A percentile compares a stretch with the other conserved stretches of the same genome.
phyloP scores from a whole-genome alignment of 2,329 filamentous ascomycete genomes.

The Fusarium xyrophilum region DNA sequence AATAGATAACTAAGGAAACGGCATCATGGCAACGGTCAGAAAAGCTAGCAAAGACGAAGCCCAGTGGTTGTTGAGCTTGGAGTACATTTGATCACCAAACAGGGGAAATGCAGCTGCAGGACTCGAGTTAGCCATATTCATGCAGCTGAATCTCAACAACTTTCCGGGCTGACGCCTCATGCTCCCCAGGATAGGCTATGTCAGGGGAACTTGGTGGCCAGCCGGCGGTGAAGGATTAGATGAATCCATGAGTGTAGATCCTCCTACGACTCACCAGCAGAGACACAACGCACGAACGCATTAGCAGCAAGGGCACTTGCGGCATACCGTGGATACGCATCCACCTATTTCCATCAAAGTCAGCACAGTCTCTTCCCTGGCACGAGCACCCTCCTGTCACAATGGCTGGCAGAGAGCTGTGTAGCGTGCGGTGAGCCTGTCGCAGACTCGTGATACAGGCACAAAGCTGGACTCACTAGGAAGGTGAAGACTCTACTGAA shows the following conservation, averaged over 20 bases:
- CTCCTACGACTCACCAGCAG: conserved; percentile 63
- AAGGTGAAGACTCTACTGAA: conserved; percentile 91
- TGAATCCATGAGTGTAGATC: neutral
- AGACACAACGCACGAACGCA: conserved; percentile 77
- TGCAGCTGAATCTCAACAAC: neutral
- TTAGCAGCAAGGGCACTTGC: conserved; percentile 84
- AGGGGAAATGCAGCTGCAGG: conserved; percentile 73
- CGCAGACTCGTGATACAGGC: conserved; percentile 11
- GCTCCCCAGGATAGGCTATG: neutral
- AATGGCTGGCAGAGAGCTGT: conserved; percentile 13
- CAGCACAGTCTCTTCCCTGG: conserved; percentile 31
- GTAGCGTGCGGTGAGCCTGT: conserved; percentile 20
- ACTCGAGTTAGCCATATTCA: neutral
- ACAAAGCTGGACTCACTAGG: conserved; percentile 62
- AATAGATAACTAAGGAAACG: conserved; percentile 70
- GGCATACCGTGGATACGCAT: conserved; percentile 78
- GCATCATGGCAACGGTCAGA: conserved; percentile 66
- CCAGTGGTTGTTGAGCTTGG: conserved; percentile 73
- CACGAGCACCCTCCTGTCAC: conserved; percentile 23
- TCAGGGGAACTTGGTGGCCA: neutral
- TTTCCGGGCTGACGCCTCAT: neutral
- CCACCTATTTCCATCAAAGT: conserved; percentile 56
- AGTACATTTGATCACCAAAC: conserved; percentile 77
- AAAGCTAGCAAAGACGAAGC: conserved; percentile 68
- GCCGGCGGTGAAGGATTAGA: conserved; percentile 9